These are phyloP conservation scores for Debaryomyces prosopidis DNA, from an alignment of 805 yeast genomes.

Conservation along the genomic window DNA sequence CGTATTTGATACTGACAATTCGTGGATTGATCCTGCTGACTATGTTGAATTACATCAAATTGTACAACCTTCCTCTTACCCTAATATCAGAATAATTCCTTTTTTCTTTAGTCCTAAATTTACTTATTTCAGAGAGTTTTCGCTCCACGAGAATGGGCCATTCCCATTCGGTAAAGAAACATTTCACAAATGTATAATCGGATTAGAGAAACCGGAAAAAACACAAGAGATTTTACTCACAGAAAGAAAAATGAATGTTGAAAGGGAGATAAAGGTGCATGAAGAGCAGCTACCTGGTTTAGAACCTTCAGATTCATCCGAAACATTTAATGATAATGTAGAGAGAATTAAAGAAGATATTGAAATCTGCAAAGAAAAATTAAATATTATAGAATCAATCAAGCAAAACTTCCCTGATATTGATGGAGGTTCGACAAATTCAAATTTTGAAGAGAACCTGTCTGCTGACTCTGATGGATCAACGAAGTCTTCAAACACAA, in stretches of 20 bases:
- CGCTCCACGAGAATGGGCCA: constrained; percentile 40
- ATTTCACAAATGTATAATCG: constrained; percentile 68
- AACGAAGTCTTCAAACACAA: constrained; percentile 3
- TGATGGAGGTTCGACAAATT: too few relatives aligned
- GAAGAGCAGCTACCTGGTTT: constrained; percentile 23
- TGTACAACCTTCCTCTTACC: constrained; percentile 40
- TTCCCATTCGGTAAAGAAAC: constrained; percentile 63
- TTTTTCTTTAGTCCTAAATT: constrained; percentile 57
- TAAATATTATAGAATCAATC: constrained; percentile 24
- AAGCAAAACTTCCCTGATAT: constrained; percentile 16
- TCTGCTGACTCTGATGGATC: constrained; percentile 5
- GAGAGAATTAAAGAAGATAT: constrained; percentile 6
- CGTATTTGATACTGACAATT: constrained; percentile 28
- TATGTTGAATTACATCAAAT: constrained; percentile 65
- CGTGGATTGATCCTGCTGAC: constrained; percentile 79
- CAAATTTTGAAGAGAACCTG: too few relatives aligned
- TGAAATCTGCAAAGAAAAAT: constrained; percentile 16
- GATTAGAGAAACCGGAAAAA: constrained; percentile 51
- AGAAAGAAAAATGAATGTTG: constrained; percentile 15
- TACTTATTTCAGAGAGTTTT: constrained; percentile 58
- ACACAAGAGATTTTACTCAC: constrained; percentile 50
- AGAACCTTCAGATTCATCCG: constrained; percentile 8
- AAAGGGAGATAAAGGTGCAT: constrained; percentile 27
- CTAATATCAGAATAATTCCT: constrained; percentile 47
- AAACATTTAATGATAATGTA: background rate